Conservation (phyloP, 1,284 basidiomycete genomes). For the Rhodotorula sp. region DNA sequence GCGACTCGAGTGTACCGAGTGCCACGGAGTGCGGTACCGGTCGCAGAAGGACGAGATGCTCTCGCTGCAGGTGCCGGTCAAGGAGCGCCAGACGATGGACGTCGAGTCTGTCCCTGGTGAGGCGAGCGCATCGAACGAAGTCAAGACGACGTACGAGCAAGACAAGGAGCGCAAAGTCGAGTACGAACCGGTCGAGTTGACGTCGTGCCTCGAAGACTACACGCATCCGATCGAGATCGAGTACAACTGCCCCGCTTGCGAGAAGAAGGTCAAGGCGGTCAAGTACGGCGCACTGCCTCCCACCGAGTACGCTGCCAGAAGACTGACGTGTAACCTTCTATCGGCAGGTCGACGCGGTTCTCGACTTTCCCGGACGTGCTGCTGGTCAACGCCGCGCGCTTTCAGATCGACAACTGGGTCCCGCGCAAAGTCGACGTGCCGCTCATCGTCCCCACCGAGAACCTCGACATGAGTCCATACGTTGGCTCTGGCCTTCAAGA, state of each 20-base stretch:
- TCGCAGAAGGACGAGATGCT: conserved; percentile 75
- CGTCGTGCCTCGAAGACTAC: conserved; percentile 66
- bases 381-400: conserved; percentile 88
- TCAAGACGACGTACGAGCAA: conserved; percentile 48
- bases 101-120: background rate
- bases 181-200: conserved; percentile 70
- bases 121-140: conserved; percentile 23
- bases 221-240: conserved; percentile 66
- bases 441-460: conserved; percentile 67
- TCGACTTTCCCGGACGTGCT: conserved; percentile 86
- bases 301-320: background rate
- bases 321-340: conserved; percentile 15
- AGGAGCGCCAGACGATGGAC: conserved; percentile 47
- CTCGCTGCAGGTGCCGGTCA: conserved; percentile 70
- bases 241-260: conserved; percentile 64
- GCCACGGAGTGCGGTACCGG: conserved; percentile 83
- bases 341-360: conserved; percentile 68
- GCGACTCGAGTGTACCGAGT: conserved; percentile 75
- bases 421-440: conserved; percentile 93
- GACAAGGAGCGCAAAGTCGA: conserved; percentile 61
- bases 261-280: conserved; percentile 63
- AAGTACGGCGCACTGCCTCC: conserved; percentile 55
- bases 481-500: conserved; percentile 71
- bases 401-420: conserved; percentile 96
- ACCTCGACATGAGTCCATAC: conserved; percentile 66